Conservation (phyloP, 2,329 filamentous ascomycete species). For the Colletotrichum eremochloae region DNA sequence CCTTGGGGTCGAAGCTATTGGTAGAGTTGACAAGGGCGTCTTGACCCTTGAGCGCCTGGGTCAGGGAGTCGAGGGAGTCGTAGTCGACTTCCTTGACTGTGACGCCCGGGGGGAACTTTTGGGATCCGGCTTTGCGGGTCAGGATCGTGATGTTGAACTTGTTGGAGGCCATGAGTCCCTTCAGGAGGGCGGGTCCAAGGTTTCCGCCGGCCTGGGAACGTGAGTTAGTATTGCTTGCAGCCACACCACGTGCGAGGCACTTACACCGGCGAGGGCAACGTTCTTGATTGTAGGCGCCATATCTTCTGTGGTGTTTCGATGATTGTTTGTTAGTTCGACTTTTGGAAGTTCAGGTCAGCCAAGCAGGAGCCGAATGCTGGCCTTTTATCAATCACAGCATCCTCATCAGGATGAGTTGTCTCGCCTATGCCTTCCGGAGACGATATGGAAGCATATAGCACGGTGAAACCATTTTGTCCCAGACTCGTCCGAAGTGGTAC, state of each 20-base stretch:
- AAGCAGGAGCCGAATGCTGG: not conserved
- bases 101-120: conserved; percentile 52
- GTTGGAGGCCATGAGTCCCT: conserved; percentile 48
- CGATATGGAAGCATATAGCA: conserved; percentile 8
- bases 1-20: conserved; percentile 51
- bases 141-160: conserved; percentile 66
- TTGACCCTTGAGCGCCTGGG: conserved; percentile 64
- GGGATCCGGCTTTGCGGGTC: conserved; percentile 60
- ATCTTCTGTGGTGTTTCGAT: not conserved
- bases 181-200: conserved; percentile 51
- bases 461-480: conserved; percentile 33
- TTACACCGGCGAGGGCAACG: conserved; percentile 54
- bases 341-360: not conserved
- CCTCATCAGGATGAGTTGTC: conserved; percentile 5
- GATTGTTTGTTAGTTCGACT: not conserved
- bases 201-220: conserved; percentile 49
- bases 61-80: conserved; percentile 62
- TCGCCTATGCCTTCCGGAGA: not conserved
- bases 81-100: conserved; percentile 63
- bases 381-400: conserved; percentile 13
- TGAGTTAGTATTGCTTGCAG: not conserved
- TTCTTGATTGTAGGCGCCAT: conserved; percentile 50
- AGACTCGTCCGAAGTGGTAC: conserved; percentile 23
- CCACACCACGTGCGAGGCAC: not conserved
- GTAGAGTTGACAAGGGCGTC: conserved; percentile 65